Evolutionary conservation across 768 basidiomycete genomes (phyloP).

Genomic region (Russula vinacea): DNA sequence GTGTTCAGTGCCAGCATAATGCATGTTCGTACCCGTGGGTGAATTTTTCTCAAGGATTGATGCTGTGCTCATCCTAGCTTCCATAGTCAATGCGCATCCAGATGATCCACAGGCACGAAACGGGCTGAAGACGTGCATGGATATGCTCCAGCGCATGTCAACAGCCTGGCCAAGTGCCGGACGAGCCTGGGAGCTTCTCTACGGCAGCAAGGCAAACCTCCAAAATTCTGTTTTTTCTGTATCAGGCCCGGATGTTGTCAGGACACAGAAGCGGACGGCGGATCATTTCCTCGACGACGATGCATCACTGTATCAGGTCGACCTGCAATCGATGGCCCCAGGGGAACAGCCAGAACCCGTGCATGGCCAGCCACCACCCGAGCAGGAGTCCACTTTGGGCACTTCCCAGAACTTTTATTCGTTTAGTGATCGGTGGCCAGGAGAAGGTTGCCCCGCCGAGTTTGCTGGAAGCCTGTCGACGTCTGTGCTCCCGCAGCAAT

Average conservation of each 20-base stretch:
- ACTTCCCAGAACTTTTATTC: slow-evolving; percentile 33
- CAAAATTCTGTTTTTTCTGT: slow-evolving; percentile 16
- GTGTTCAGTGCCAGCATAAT: slow-evolving; percentile 77
- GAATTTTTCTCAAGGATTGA: not conserved
- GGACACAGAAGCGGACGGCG: slow-evolving; percentile 58
- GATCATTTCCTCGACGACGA: slow-evolving; percentile 42
- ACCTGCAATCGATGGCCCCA: slow-evolving; percentile 14
- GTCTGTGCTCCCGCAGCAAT: slow-evolving; percentile 69
- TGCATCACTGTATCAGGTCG: slow-evolving; percentile 11
- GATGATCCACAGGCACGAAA: slow-evolving; percentile 65
- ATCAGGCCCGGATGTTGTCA: slow-evolving; percentile 28
- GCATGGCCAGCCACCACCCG: slow-evolving; percentile 28
- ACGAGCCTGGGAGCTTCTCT: slow-evolving; percentile 68
- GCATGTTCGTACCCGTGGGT: slow-evolving; percentile 71
- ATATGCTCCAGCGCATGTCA: slow-evolving; percentile 61
- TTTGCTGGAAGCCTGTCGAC: slow-evolving; percentile 58
- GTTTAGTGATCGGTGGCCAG: slow-evolving; percentile 49
- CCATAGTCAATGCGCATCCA: slow-evolving; percentile 58
- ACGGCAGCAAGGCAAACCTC: slow-evolving; percentile 51
- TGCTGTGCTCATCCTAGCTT: slow-evolving; percentile 9
- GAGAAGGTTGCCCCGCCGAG: slow-evolving; percentile 31
- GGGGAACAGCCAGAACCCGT: slow-evolving; percentile 15
- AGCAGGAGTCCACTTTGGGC: slow-evolving; percentile 15
- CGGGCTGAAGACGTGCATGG: slow-evolving; percentile 65
- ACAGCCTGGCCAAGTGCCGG: slow-evolving; percentile 73